A percentile compares a stretch with the other conserved stretches of the same genome.
Conservation (phyloP, 225 moss, liverwort and hornwort species). For the Antitrichia curtipendula region DNA sequence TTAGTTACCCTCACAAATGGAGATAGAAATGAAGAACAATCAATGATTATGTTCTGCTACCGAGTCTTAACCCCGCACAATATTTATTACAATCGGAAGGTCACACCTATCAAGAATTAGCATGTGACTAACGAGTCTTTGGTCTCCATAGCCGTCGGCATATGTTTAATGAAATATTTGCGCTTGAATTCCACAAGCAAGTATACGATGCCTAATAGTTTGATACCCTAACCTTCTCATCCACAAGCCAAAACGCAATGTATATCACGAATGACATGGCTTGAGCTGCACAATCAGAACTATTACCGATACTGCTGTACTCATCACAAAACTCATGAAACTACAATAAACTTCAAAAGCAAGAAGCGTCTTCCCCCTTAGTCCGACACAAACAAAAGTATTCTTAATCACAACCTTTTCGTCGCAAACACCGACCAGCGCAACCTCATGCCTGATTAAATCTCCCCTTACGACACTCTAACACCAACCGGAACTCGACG, state of each 20-base stretch:
- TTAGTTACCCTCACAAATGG: neutral
- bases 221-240: neutral
- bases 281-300: neutral
- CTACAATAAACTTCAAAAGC: neutral
- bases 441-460: neutral
- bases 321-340: neutral
- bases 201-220: neutral
- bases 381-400: neutral
- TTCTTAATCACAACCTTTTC: neutral
- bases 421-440: neutral
- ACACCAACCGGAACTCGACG: neutral
- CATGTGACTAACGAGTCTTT: neutral
- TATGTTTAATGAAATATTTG: neutral
- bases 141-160: neutral
- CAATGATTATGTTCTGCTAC: neutral
- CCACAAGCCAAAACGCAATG: neutral
- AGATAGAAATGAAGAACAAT: neutral
- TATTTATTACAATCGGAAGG: neutral
- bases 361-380: neutral
- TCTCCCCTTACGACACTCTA: neutral
- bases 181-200: neutral
- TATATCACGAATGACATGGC: neutral
- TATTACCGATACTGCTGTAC: neutral
- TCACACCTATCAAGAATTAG: neutral
- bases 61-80: neutral